Evolutionary conservation across 2,329 filamentous ascomycete genomes (phyloP).

Genomic region (Penicillium sp.): DNA sequence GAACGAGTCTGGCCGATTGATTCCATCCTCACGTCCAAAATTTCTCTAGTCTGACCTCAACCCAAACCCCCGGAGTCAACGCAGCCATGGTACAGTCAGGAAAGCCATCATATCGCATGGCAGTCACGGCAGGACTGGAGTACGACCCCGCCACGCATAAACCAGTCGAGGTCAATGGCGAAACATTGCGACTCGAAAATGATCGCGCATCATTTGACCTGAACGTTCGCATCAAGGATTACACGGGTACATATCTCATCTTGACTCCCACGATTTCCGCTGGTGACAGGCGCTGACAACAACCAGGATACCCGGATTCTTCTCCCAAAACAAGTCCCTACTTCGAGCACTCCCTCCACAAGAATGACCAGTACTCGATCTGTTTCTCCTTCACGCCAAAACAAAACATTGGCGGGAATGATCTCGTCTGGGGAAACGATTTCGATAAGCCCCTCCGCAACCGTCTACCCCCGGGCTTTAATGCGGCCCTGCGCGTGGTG

Average conservation of each 20-base stretch:
- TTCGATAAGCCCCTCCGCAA: conserved; percentile 90
- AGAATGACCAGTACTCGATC: conserved; percentile 81
- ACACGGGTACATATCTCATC: conserved; percentile 40
- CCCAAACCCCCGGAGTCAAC: neutral
- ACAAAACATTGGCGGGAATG: conserved; percentile 62
- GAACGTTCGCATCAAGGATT: conserved; percentile 72
- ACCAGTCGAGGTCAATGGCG: conserved; percentile 72
- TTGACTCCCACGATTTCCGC: neutral
- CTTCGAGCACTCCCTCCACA: conserved; percentile 71
- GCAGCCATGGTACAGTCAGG: neutral
- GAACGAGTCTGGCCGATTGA: neutral
- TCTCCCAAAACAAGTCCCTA: conserved; percentile 74
- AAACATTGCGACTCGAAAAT: conserved; percentile 64
- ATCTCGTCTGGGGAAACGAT: conserved; percentile 92
- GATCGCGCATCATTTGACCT: conserved; percentile 67
- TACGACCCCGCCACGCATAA: conserved; percentile 75
- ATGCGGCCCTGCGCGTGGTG: conserved; percentile 79
- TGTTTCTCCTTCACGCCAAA: conserved; percentile 77
- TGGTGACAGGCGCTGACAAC: neutral
- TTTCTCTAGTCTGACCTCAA: neutral
- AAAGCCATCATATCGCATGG: conserved; percentile 64
- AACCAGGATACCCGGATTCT: conserved; percentile 66
- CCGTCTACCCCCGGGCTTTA: conserved; percentile 81
- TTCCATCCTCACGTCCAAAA: neutral
- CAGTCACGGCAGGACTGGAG: conserved; percentile 75